phyloP scores from a whole-genome alignment of 495 filamentous ascomycete species.

The Talaromyces wortmannii region DNA sequence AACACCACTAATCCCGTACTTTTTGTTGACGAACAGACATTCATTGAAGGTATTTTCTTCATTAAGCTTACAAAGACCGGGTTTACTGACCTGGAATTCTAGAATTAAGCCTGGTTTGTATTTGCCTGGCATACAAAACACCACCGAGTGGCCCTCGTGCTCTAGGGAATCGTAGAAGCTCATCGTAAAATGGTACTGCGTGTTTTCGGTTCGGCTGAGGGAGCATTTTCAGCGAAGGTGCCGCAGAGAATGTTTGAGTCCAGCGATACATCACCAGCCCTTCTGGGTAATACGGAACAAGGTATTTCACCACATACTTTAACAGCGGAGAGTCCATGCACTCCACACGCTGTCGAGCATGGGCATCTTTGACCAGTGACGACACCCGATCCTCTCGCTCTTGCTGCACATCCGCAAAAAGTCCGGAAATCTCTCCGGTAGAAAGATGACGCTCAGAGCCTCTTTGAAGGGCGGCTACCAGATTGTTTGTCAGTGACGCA shows the following conservation, averaged over 20 bases:
- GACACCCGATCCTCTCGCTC: conserved; percentile 8
- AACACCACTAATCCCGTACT: no score
- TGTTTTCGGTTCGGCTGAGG: conserved; percentile 5
- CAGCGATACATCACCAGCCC: not conserved
- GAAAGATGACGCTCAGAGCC: not conserved
- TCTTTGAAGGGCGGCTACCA: conserved; percentile 3
- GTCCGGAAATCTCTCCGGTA: conserved; percentile 1
- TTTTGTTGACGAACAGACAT: no score
- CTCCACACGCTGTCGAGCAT: conserved; percentile 12
- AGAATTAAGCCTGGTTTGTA: conserved; percentile 9
- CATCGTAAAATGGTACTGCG: conserved; percentile 7
- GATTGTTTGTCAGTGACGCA: conserved; percentile 24
- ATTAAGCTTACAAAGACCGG: not conserved
- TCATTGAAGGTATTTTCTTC: not conserved
- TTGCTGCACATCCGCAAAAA: conserved; percentile 10
- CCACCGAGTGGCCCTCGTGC: not conserved
- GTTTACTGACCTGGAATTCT: not conserved
- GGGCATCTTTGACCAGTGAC: conserved; percentile 8
- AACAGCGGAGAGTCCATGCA: conserved; percentile 10
- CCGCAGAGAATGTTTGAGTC: conserved; percentile 4
- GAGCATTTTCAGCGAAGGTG: conserved; percentile 10
- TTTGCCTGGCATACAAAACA: conserved; percentile 6
- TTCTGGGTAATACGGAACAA: conserved; percentile 3
- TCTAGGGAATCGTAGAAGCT: conserved; percentile 3
- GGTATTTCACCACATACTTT: conserved; percentile 5